Evolutionary conservation across 768 basidiomycete genomes (phyloP), one percentile per base, ranked within the genome.

Genomic region (Brasilioporus rufonigricans): DNA sequence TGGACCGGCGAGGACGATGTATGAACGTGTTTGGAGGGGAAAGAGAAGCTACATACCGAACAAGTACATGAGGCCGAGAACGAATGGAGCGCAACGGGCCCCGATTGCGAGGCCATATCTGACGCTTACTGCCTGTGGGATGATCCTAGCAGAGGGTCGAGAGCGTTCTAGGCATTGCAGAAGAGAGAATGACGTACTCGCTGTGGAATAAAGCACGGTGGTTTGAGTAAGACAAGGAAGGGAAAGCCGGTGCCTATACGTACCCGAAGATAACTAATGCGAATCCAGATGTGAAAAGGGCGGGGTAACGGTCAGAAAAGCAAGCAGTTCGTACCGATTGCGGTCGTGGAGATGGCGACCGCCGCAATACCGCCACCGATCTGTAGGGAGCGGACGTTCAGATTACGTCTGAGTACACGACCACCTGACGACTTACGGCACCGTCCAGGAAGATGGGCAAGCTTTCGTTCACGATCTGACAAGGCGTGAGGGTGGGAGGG

Each of bases 81-180:
- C 91, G 55, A 92, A 78, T 0, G 87, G 89, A 0, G 88, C 83
- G 54, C 89, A 91, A 19, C 73, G 77, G 0, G 91, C 91, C 16
- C 93, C 93, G 53, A 95, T 86, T 3, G 81, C 71, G 16, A 94
- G 81, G 46, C 93, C 93, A 68, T 92, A 86, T 35, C 90, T 80
- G 11, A 81, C 79, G 66, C 90, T 84, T 53, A 90, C 81, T 70
- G 89, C 82, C 80, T 97, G 80, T 19, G 80, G 80, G 43, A 84
- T 87, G 61, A 88, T 79, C 63, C 84, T 86, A 58, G 63, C 23
- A 18, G 39, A 47, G 16, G 43, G 44, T 55, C 23, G 16, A 48
- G 24, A 9, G 21, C 0, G 23, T 29, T 31, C 32, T 39, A 46
- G 41, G 38, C 23, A 11, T 3, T 10, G 1, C 9, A 10, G n/a